Evolutionary conservation across 2,329 filamentous ascomycete species (phyloP).

Genomic region (Hypoxylon sp.): DNA sequence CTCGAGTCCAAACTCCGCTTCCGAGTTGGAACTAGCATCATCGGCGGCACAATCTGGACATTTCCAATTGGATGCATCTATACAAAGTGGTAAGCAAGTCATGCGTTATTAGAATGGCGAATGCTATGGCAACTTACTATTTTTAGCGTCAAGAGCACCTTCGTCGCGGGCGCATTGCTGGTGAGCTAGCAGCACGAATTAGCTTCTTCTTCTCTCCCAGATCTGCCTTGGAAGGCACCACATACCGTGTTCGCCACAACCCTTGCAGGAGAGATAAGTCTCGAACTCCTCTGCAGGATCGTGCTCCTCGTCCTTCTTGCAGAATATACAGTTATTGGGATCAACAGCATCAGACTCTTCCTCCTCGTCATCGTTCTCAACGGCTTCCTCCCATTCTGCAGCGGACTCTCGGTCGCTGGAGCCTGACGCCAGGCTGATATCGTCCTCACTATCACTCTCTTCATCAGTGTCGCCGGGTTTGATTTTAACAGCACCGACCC

Average conservation of each 20-base stretch:
- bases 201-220: slow-evolving; percentile 51
- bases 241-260: slow-evolving; percentile 87
- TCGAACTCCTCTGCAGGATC: slow-evolving; percentile 78
- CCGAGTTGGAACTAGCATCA: slow-evolving; percentile 51
- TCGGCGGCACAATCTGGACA: slow-evolving; percentile 62
- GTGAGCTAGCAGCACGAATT: slow-evolving; percentile 76
- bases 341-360: slow-evolving; percentile 51
- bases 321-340: slow-evolving; percentile 45
- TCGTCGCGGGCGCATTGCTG: slow-evolving; percentile 86
- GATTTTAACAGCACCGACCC: slow-evolving; percentile 69
- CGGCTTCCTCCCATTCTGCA: slow-evolving; percentile 50
- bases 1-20: slow-evolving; percentile 46
- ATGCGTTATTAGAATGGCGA: background rate
- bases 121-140: slow-evolving; percentile 66
- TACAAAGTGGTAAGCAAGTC: slow-evolving; percentile 50
- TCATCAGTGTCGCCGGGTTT: slow-evolving; percentile 64
- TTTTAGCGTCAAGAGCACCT: slow-evolving; percentile 70
- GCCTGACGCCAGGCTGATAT: slow-evolving; percentile 48
- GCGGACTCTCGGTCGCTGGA: slow-evolving; percentile 48
- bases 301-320: slow-evolving; percentile 55
- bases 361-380: slow-evolving; percentile 50
- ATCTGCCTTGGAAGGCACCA: slow-evolving; percentile 46
- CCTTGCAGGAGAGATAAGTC: slow-evolving; percentile 78
- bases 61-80: slow-evolving; percentile 62
- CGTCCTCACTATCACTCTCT: slow-evolving; percentile 55